Conservation (phyloP, 208 protist species). For the Trypanosoma brucei region DNA sequence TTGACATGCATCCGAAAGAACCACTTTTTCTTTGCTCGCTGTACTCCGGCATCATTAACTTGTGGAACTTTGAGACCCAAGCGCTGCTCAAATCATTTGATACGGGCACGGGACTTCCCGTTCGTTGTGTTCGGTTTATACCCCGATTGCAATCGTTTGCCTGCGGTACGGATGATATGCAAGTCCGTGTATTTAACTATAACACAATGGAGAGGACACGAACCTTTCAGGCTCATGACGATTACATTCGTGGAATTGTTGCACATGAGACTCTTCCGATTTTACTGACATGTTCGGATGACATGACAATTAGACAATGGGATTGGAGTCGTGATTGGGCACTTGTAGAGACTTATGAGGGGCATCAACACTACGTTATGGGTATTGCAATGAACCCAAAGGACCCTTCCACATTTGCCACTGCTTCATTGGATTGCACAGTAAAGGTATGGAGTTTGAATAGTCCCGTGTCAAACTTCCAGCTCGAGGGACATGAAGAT, state of each 20-base stretch:
- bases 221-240: slow-evolving; percentile 95
- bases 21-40: slow-evolving; percentile 94
- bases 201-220: slow-evolving; percentile 98
- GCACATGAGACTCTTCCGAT: slow-evolving; percentile 96
- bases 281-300: slow-evolving; percentile 96
- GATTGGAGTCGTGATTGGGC: slow-evolving; percentile 97
- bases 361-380: slow-evolving; percentile 99
- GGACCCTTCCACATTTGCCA: slow-evolving; percentile 97
- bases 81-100: slow-evolving; percentile 96
- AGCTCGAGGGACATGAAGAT: slow-evolving; percentile 97
- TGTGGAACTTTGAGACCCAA: slow-evolving; percentile 98
- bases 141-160: slow-evolving; percentile 95
- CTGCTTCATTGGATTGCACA: slow-evolving; percentile 95
- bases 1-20: slow-evolving; percentile 98
- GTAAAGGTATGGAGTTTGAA: slow-evolving; percentile 96
- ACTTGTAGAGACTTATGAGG: slow-evolving; percentile 92
- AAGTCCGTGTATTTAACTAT: slow-evolving; percentile 97
- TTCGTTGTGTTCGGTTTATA: slow-evolving; percentile 96
- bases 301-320: slow-evolving; percentile 98
- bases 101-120: slow-evolving; percentile 87
- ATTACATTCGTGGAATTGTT: slow-evolving; percentile 96
- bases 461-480: slow-evolving; percentile 93
- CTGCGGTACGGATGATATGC: slow-evolving; percentile 94
- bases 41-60: slow-evolving; percentile 93
- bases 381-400: slow-evolving; percentile 96